A percentile compares a stretch with the other conserved stretches of the same genome.
Evolutionary conservation across 2,329 filamentous ascomycete species (phyloP).

Genomic region (Penicillium griseofulvum): DNA sequence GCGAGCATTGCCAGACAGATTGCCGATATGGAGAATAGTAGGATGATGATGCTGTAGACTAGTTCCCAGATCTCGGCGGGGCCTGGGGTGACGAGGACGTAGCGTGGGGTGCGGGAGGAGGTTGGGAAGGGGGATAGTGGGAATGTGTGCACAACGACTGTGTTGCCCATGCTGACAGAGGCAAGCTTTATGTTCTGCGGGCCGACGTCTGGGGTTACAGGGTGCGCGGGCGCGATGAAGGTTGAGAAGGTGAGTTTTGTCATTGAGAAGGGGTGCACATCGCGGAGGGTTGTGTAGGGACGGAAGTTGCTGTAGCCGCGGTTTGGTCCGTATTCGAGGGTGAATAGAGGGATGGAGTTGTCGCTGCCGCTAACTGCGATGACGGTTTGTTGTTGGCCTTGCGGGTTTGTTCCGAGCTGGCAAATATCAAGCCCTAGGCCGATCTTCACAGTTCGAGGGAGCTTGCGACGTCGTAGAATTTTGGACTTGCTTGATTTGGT

Average conservation of each 20-base stretch:
- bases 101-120: slow-evolving; percentile 57
- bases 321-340: slow-evolving; percentile 63
- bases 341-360: slow-evolving; percentile 73
- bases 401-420: slow-evolving; percentile 59
- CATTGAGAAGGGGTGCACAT: slow-evolving; percentile 59
- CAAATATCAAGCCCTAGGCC: slow-evolving; percentile 76
- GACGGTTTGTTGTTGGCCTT: slow-evolving; percentile 70
- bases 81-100: slow-evolving; percentile 64
- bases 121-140: slow-evolving; percentile 56
- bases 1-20: slow-evolving; percentile 62
- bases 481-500: slow-evolving; percentile 36
- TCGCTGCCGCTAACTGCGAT: slow-evolving; percentile 79
- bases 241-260: slow-evolving; percentile 54
- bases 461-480: slow-evolving; percentile 53
- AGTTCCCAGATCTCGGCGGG: slow-evolving; percentile 54
- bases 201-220: slow-evolving; percentile 48
- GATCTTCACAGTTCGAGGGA: slow-evolving; percentile 68
- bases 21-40: slow-evolving; percentile 61
- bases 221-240: slow-evolving; percentile 51
- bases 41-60: slow-evolving; percentile 55
- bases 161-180: slow-evolving; percentile 77
- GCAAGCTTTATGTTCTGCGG: slow-evolving; percentile 71
- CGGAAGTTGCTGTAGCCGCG: slow-evolving; percentile 49
- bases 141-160: slow-evolving; percentile 74
- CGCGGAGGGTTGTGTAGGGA: slow-evolving; percentile 51